Conservation (phyloP, 805 yeast genomes). For the Priceomyces melissophilus region DNA sequence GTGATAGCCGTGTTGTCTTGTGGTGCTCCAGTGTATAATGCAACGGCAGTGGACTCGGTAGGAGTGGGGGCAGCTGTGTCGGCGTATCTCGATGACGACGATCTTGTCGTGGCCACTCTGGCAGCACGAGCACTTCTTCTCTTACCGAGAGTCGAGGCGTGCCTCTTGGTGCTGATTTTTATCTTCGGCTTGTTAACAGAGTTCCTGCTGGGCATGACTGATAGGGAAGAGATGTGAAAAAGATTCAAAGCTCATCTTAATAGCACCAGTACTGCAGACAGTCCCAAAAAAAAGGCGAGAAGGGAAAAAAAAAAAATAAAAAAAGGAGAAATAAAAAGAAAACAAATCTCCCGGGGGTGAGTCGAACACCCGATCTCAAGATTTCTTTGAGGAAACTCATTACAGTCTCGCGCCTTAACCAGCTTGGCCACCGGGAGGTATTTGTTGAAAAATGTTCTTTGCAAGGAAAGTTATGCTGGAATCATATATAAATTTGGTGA, state of each 20-base stretch:
- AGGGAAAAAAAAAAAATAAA: slow-evolving; percentile 1
- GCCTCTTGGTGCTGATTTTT: slow-evolving; percentile 48
- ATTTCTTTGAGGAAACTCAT: slow-evolving; percentile 32
- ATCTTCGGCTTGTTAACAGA: slow-evolving; percentile 78
- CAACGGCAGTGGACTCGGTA: slow-evolving; percentile 42
- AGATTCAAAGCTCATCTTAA: slow-evolving; percentile 4
- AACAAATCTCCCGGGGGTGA: slow-evolving; percentile 45
- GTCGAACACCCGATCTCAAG: slow-evolving; percentile 51
- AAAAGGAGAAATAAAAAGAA: slow-evolving; percentile 3
- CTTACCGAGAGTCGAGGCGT: slow-evolving; percentile 47
- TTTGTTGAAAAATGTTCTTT: slow-evolving; percentile 5
- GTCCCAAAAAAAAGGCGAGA: not conserved
- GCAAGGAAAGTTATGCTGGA: no score
- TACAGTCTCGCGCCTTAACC: slow-evolving; percentile 51
- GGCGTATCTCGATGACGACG: slow-evolving; percentile 36
- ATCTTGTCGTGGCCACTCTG: slow-evolving; percentile 41
- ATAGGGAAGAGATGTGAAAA: not conserved
- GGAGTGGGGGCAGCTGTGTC: slow-evolving; percentile 38
- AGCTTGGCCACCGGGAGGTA: slow-evolving; percentile 47
- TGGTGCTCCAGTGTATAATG: slow-evolving; percentile 35
- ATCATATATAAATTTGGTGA: no score
- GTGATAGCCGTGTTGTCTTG: slow-evolving; percentile 40
- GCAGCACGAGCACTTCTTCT: slow-evolving; percentile 53
- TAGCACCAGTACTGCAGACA: not conserved
- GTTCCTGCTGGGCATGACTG: slow-evolving; percentile 73